These are phyloP conservation scores for Euryodendron excelsum DNA, from an alignment of 148 eudicot species.

Conservation along the genomic window DNA sequence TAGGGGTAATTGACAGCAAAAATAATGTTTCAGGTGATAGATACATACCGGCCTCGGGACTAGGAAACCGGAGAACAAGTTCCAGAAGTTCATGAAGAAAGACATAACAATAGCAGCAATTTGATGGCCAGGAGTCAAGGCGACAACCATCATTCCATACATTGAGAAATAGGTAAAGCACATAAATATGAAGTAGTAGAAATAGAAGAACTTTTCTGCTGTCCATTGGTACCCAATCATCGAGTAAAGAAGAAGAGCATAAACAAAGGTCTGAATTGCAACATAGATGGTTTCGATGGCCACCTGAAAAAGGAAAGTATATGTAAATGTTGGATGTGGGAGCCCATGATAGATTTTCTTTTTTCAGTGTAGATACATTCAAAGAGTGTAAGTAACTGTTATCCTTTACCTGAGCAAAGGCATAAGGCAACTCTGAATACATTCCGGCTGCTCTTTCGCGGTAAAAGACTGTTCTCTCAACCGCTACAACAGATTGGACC, in stretches of 20 bases:
- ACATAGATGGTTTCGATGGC: conserved; percentile 25
- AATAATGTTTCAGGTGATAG: neutral
- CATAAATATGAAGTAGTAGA: conserved; percentile 24
- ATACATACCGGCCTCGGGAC: conserved; percentile 34
- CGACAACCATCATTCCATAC: conserved; percentile 31
- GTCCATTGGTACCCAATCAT: conserved; percentile 28
- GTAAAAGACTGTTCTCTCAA: conserved; percentile 16
- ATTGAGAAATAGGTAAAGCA: conserved; percentile 24
- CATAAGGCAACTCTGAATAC: conserved; percentile 17
- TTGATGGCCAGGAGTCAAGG: conserved; percentile 20
- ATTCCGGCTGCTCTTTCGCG: conserved; percentile 17
- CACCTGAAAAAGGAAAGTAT: conserved; percentile 17
- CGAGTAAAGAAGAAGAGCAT: conserved; percentile 17
- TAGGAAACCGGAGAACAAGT: conserved; percentile 39
- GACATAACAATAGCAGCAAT: conserved; percentile 28
- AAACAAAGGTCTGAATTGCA: conserved; percentile 15
- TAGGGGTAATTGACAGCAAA: neutral
- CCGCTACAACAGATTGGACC: conserved; percentile 9
- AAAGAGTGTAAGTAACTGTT: too few species aligned
- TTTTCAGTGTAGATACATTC: too few species aligned
- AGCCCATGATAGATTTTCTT: neutral
- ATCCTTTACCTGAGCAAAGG: conserved; percentile 10
- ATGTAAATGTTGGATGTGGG: neutral
- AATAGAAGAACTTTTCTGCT: conserved; percentile 13
- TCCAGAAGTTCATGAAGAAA: conserved; percentile 41